Evolutionary conservation across 768 basidiomycete species (phyloP), one percentile per base, ranked within the genome.

Genomic region (Mycena indigotica): DNA sequence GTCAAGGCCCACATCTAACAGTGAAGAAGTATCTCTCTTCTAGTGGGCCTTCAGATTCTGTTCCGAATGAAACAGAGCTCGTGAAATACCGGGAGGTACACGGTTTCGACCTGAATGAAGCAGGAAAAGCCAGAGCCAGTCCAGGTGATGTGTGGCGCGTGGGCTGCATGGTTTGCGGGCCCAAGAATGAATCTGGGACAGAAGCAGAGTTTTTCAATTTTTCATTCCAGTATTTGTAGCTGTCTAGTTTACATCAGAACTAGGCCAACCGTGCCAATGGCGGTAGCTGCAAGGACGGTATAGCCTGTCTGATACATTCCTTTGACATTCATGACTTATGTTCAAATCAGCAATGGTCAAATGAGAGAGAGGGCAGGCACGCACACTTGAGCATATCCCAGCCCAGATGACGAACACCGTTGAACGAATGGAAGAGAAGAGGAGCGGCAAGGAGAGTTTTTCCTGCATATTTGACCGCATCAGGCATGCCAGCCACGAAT

Each of bases 351-450:
- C 13, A 8, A 56, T 23, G 13, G 25, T n/a, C 4, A 28, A 25
- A 13, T 5, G 53, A 46, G 24, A 52, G 58, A 25, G n/a, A 53
- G 28, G 41, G 5, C 17, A 38, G 56, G 8, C 26, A 85, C 95
- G 64, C 66, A 98, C 96, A 88, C 79, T 88, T 89, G 57, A 87
- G 86, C 69, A 83, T 73, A 75, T 98, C 96, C 96, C 96, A 98
- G 29, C 74, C 72, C 66, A 98, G 75, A 79, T 98, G 96, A 39
- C 96, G 84, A 58, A 98, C 60, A 3, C 96, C 96, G 73, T 98
- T 98, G 73, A 86, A 80, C 6, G 84, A 83, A 76, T 98, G 96
- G 84, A 88, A 98, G 16, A 91, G 84, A 72, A 97, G 96, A 1
- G 95, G 93, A 3, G 84, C 80, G 13, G 93, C 94, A 44, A 98